phyloP scores from a whole-genome alignment of 345 rosid genomes.

The Syzygium grande region DNA sequence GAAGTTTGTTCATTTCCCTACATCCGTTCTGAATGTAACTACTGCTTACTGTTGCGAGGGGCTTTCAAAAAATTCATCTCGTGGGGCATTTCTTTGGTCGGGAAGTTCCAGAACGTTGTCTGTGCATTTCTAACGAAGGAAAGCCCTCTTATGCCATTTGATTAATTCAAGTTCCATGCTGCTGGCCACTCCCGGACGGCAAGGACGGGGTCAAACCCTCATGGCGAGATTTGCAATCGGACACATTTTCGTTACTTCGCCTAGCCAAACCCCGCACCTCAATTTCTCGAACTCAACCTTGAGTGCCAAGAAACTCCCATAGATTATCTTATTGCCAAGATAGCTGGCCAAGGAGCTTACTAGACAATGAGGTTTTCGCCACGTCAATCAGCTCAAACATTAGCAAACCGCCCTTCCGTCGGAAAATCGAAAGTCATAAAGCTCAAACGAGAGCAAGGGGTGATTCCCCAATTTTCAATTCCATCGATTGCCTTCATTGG shows the following conservation, averaged over 20 bases:
- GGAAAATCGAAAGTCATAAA: background rate
- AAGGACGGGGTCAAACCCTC: background rate
- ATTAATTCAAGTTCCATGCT: background rate
- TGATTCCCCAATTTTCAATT: background rate
- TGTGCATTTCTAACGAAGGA: background rate
- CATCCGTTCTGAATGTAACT: background rate
- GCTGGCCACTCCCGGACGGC: background rate
- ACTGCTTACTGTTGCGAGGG: background rate
- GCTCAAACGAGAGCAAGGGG: background rate
- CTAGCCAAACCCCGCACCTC: background rate
- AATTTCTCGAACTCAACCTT: background rate
- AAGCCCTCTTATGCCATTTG: background rate
- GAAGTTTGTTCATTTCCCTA: background rate
- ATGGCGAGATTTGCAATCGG: background rate
- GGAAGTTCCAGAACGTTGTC: background rate
- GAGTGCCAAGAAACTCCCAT: background rate
- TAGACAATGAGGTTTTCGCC: background rate
- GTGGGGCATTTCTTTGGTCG: background rate
- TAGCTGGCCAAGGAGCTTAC: background rate
- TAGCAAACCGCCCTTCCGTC: background rate
- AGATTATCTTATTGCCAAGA: background rate
- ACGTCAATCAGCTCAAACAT: background rate
- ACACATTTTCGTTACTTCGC: background rate
- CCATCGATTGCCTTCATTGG: background rate
- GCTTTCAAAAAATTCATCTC: background rate